Base-by-base conservation (phyloP, 345 rosid species). In the Draba incana region DNA sequence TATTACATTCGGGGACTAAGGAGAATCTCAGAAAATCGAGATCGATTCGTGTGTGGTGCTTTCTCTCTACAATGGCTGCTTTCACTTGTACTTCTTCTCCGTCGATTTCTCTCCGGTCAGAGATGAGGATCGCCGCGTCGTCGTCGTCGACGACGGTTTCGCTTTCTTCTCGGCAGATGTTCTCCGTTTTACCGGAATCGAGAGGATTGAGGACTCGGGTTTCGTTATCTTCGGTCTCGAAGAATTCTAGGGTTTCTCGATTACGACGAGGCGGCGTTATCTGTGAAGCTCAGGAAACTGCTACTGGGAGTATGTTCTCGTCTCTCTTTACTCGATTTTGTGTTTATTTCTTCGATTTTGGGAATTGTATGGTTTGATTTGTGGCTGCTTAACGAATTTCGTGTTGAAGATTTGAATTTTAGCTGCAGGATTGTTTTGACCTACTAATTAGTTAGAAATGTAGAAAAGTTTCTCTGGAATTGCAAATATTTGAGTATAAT, bases 251-350 rank as follows among this genome's bases (percentile, higher is more conserved):
- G 79, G 81, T 58, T 78, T 80, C 77, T 23, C 44, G 70, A 61
- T 61, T 62, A 25, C 59, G 67, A 16, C 59, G 81, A 24, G 64
- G 81, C 16, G 64, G 68, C 44, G 57, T 85, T 39, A 75, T 79
- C 46, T 84, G 88, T 63, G 84, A 87, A 77, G 87, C 86, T 80
- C 83, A 82, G 54, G 85, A 80, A 12, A 68, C 77, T 58, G 81
- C 77, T 42, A 43, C 82, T 38, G 88, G 80, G 28, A 76, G 79
- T 84, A 75, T 69, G 84, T 76, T 75, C 69, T 65, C 30, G 2
- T 48, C 33, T 16, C 38, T 56, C 30, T 48, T 48, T 64, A 8
- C 42, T 64, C 24, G n/a, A 27, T 30, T 10, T 30, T 64, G 28
- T 9, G 5, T 41, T 31, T 8, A 2, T 46, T 35, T 33, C 20